These are phyloP conservation scores for Pezicula radicicola DNA, from an alignment of 2,329 filamentous ascomycete species.

Conservation along the genomic window DNA sequence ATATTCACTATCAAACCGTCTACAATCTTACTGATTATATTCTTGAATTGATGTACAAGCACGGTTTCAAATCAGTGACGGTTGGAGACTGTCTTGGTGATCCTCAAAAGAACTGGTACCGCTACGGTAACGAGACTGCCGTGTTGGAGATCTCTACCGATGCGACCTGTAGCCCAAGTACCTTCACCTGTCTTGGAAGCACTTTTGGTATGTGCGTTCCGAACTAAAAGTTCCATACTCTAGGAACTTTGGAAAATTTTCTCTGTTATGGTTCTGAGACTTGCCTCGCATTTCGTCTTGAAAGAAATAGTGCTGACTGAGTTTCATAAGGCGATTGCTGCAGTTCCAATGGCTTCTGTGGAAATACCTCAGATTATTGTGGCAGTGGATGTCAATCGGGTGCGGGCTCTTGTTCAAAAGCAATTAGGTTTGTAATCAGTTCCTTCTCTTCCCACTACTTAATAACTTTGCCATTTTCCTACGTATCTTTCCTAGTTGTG, in stretches of 20 bases:
- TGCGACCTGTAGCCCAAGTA: constrained; percentile 9
- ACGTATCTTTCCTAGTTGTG: not conserved
- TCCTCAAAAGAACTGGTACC: constrained; percentile 40
- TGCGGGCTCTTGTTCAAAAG: too few species aligned
- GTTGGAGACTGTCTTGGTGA: constrained; percentile 46
- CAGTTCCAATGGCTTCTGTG: not conserved
- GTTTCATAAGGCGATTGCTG: not conserved
- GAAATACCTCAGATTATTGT: too few species aligned
- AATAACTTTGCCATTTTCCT: too few species aligned
- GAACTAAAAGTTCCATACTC: too few species aligned
- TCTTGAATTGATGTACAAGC: constrained; percentile 28
- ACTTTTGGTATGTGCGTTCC: not conserved
- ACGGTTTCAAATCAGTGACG: constrained; percentile 37
- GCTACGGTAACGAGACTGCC: constrained; percentile 9
- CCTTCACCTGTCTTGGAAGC: constrained; percentile 12
- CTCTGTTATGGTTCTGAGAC: too few species aligned
- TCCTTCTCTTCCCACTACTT: too few species aligned
- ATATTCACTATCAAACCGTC: constrained; percentile 34
- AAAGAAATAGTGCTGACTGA: too few species aligned
- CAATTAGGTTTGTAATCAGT: too few species aligned
- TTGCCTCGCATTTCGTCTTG: too few species aligned
- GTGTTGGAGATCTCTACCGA: constrained; percentile 7
- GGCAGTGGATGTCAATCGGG: too few species aligned
- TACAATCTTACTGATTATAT: constrained; percentile 33
- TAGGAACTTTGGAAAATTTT: too few species aligned